phyloP scores from a whole-genome alignment of 225 moss, liverwort and hornwort species.

The Bryoerythrophyllum caledonicum region DNA sequence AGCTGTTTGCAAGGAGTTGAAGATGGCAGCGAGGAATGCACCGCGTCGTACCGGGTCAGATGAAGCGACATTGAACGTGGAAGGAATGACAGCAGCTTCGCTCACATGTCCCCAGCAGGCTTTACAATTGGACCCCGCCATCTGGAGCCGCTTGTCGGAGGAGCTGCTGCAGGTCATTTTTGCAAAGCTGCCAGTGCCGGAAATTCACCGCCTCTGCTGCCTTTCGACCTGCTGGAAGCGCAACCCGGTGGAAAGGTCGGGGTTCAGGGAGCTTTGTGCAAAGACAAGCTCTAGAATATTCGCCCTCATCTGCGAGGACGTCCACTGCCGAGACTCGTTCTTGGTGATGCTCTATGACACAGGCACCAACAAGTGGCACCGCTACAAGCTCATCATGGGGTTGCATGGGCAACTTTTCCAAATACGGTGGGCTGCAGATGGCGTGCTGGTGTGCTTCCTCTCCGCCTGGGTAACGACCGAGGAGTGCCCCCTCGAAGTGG shows the following conservation, averaged over 20 bases:
- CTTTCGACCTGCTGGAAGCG: not conserved
- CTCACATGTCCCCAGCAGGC: not conserved
- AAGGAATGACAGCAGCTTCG: not conserved
- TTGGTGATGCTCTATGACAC: slow-evolving; percentile 7
- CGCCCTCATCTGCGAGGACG: not conserved
- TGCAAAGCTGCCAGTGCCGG: not conserved
- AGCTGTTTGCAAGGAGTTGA: not conserved
- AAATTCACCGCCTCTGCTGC: not conserved
- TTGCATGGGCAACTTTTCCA: not conserved
- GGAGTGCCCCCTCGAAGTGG: no score
- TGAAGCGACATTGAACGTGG: no score
- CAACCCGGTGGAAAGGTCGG: not conserved
- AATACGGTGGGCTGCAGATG: not conserved
- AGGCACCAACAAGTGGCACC: not conserved
- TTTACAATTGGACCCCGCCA: not conserved
- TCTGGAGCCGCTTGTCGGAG: not conserved
- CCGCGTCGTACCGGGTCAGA: not conserved
- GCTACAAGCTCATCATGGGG: not conserved
- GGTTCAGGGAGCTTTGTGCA: not conserved
- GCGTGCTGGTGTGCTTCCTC: not conserved
- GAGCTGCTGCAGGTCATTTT: slow-evolving; percentile 1
- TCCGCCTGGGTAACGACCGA: no score
- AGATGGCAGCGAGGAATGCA: not conserved
- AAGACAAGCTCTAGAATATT: not conserved
- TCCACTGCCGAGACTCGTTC: not conserved